Conservation (phyloP, 1,139 yeast species). For the Candida buenavistaensis region DNA sequence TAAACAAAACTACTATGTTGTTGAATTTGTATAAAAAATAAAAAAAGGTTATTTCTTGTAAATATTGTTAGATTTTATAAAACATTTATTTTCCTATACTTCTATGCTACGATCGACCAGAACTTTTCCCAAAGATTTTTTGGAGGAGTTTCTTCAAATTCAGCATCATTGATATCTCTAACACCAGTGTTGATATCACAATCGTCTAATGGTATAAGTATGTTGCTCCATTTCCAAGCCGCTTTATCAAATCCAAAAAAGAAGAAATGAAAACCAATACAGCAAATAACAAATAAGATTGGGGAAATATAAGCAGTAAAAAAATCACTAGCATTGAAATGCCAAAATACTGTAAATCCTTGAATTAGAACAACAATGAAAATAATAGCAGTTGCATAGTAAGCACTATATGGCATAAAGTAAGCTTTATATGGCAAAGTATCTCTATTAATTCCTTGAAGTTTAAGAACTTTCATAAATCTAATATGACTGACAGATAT, state of each 20-base stretch:
- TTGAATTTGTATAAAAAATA: conserved; percentile 39
- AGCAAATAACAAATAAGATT: conserved; percentile 53
- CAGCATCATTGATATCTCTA: conserved; percentile 53
- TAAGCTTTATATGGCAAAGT: conserved; percentile 72
- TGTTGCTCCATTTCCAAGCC: conserved; percentile 31
- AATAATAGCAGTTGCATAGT: conserved; percentile 53
- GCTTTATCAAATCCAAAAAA: conserved; percentile 34
- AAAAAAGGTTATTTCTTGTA: too few relatives aligned
- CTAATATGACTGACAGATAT: conserved; percentile 66
- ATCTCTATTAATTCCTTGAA: conserved; percentile 61
- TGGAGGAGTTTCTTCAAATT: conserved; percentile 48
- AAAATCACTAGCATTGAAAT: conserved; percentile 53
- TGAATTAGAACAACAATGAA: conserved; percentile 62
- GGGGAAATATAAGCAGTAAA: conserved; percentile 67
- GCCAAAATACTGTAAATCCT: conserved; percentile 66
- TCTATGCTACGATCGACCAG: conserved; percentile 37
- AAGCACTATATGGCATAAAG: conserved; percentile 64
- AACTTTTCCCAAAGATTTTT: conserved; percentile 53
- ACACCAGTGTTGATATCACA: conserved; percentile 65
- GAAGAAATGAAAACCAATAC: conserved; percentile 52
- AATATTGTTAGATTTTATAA: too few relatives aligned
- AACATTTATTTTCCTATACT: too few relatives aligned
- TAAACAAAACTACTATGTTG: conserved; percentile 63
- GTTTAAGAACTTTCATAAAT: conserved; percentile 61
- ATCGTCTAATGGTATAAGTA: conserved; percentile 48